Conservation (phyloP, 805 yeast species). For the Saccharomycopsis schoenii region DNA sequence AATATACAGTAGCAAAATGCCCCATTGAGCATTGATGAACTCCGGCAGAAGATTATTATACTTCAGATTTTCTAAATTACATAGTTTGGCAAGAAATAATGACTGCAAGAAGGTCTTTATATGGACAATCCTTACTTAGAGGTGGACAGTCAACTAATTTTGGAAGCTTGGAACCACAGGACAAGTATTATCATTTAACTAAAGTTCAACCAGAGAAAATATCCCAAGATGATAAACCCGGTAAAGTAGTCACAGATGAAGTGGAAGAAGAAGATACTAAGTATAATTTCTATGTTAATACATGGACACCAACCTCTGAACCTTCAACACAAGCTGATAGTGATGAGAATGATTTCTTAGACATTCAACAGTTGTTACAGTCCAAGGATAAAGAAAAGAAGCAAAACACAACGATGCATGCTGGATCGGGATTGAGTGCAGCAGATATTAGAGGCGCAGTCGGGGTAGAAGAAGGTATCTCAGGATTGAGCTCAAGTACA, state of each 20-base stretch:
- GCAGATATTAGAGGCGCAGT: constrained; percentile 35
- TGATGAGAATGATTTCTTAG: constrained; percentile 29
- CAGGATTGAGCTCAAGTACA: constrained; percentile 15
- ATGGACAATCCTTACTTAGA: constrained; percentile 26
- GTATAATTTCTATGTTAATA: constrained; percentile 26
- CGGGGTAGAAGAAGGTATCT: constrained; percentile 25
- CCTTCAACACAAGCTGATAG: constrained; percentile 9
- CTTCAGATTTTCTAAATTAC: neutral
- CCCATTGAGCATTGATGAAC: neutral
- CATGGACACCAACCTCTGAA: constrained; percentile 25
- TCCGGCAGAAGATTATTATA: neutral
- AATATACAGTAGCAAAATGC: too few species aligned
- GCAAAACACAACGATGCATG: constrained; percentile 11
- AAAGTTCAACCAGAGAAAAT: constrained; percentile 28
- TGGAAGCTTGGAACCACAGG: constrained; percentile 17
- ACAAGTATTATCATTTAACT: constrained; percentile 25
- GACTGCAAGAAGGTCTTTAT: constrained; percentile 21
- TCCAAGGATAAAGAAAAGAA: constrained; percentile 19
- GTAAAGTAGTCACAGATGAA: neutral
- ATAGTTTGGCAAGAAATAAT: neutral
- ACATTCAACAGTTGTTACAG: constrained; percentile 24
- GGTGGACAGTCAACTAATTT: constrained; percentile 21
- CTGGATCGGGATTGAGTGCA: constrained; percentile 25
- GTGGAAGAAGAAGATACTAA: constrained; percentile 15
- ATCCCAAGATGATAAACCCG: constrained; percentile 9